Evolutionary conservation across 805 yeast species (phyloP).

Genomic region (Yarrowia sp.): DNA sequence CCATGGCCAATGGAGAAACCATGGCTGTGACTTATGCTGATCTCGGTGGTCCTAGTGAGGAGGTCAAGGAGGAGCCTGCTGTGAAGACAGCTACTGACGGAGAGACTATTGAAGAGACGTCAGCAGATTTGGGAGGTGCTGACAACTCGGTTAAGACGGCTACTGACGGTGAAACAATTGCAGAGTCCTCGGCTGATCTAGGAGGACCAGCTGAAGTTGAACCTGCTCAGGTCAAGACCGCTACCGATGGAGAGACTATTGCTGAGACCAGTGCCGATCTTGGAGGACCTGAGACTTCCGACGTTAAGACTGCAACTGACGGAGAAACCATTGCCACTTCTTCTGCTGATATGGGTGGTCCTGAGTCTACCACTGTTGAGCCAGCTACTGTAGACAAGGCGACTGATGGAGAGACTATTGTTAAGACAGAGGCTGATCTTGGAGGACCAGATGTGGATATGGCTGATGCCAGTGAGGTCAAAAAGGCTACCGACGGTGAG

Average conservation of each 20-base stretch:
- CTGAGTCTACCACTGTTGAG: not conserved
- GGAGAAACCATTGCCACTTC: not conserved
- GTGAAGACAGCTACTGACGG: not conserved
- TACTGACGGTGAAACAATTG: not conserved
- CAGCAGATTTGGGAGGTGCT: not conserved
- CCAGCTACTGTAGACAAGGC: not conserved
- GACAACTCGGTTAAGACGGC: not conserved
- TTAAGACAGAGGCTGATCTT: not conserved
- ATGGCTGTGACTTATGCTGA: not conserved
- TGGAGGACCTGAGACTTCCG: not conserved
- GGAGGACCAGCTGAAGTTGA: not conserved
- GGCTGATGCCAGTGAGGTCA: not conserved
- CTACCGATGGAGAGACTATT: not conserved
- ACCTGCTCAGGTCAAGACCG: not conserved
- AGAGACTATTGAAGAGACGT: not conserved
- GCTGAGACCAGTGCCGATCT: not conserved
- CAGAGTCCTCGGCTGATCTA: not conserved
- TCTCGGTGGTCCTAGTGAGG: not conserved
- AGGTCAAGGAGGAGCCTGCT: not conserved
- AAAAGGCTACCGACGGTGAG: not conserved
- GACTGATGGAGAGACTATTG: slow-evolving; percentile 3
- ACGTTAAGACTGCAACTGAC: not conserved
- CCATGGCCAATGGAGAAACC: slow-evolving; percentile 12
- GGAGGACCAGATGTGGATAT: not conserved
- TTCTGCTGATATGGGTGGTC: not conserved